Percentiles rank a stretch among this genome's conserved stretches.
phyloP scores from a whole-genome alignment of 352 stramenopile species.

The Globisporangium polare region DNA sequence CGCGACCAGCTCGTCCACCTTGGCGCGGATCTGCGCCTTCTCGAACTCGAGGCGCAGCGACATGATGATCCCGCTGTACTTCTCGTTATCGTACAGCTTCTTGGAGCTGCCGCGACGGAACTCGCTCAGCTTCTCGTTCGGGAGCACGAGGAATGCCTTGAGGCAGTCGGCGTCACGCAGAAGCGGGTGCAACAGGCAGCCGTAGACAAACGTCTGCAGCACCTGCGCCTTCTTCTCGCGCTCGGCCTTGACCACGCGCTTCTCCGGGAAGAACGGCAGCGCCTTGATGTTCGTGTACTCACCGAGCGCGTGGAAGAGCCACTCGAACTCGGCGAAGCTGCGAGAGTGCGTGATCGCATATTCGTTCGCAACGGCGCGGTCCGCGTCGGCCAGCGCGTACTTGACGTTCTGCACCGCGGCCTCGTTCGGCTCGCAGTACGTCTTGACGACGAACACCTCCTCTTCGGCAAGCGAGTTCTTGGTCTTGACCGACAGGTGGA shows the following conservation, averaged over 20 bases:
- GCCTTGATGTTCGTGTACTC: constrained; percentile 80
- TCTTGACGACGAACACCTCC: constrained; percentile 73
- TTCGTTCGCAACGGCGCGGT: constrained; percentile 74
- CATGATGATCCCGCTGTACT: constrained; percentile 78
- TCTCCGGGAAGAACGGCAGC: constrained; percentile 75
- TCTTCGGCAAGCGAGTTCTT: constrained; percentile 40
- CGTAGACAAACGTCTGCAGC: constrained; percentile 81
- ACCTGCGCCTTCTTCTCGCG: constrained; percentile 43
- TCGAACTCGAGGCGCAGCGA: constrained; percentile 79
- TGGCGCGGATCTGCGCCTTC: constrained; percentile 80
- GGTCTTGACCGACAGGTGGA: constrained; percentile 53
- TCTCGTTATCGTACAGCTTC: constrained; percentile 71
- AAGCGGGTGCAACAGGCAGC: constrained; percentile 76
- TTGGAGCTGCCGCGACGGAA: constrained; percentile 72
- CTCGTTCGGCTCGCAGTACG: constrained; percentile 74
- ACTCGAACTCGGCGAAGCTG: constrained; percentile 79
- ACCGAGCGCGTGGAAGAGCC: constrained; percentile 70
- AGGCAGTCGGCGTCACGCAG: constrained; percentile 74
- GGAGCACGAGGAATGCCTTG: constrained; percentile 80
- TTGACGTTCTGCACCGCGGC: constrained; percentile 48
- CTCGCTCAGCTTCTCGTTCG: constrained; percentile 61
- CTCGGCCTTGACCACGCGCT: constrained; percentile 41
- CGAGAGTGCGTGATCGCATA: constrained; percentile 70
- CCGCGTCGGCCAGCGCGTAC: constrained; percentile 45
- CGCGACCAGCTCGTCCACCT: constrained; percentile 60